A percentile compares a stretch with the other conserved stretches of the same genome.
phyloP scores from a whole-genome alignment of 2,329 filamentous ascomycete species.

The Beauveria scarabaeidicola region DNA sequence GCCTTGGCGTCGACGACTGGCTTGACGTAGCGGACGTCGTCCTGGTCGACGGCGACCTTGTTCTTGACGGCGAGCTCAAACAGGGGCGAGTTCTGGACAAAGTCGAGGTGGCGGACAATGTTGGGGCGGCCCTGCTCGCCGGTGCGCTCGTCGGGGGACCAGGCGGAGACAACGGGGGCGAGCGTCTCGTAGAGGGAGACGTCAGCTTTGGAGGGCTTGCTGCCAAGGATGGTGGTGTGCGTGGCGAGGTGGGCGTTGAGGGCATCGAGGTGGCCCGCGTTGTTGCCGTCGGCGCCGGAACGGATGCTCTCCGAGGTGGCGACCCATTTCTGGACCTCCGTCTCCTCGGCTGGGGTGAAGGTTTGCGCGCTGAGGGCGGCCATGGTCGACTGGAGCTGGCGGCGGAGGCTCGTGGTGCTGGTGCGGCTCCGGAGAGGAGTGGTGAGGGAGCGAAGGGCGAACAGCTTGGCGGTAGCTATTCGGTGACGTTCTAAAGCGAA shows the following conservation, averaged over 20 bases:
- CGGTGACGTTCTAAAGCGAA: not conserved
- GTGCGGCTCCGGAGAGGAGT: slow-evolving; percentile 26
- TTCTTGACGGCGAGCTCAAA: slow-evolving; percentile 62
- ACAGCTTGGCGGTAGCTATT: slow-evolving; percentile 30
- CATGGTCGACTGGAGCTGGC: slow-evolving; percentile 39
- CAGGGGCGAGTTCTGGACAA: slow-evolving; percentile 82
- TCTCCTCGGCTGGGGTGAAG: slow-evolving; percentile 72
- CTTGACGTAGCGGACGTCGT: slow-evolving; percentile 78
- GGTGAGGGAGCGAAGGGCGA: slow-evolving; percentile 32
- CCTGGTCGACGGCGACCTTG: slow-evolving; percentile 69
- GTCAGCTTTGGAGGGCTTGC: slow-evolving; percentile 83
- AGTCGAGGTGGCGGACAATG: slow-evolving; percentile 85
- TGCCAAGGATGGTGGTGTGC: slow-evolving; percentile 80
- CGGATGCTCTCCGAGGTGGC: slow-evolving; percentile 63
- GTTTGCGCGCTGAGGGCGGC: slow-evolving; percentile 55
- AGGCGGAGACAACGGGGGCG: slow-evolving; percentile 66
- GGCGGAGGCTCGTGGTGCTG: slow-evolving; percentile 23
- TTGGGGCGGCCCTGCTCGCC: slow-evolving; percentile 84
- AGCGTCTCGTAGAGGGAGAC: slow-evolving; percentile 74
- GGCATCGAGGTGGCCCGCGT: slow-evolving; percentile 57
- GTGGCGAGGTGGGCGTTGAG: slow-evolving; percentile 83
- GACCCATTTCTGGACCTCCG: slow-evolving; percentile 85
- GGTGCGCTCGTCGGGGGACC: slow-evolving; percentile 79
- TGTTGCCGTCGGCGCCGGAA: slow-evolving; percentile 44
- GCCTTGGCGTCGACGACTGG: slow-evolving; percentile 85